Percentiles rank a stretch among this genome's conserved stretches.
phyloP scores from a whole-genome alignment of 129 eudicot species.

The Tagetes erecta region DNA sequence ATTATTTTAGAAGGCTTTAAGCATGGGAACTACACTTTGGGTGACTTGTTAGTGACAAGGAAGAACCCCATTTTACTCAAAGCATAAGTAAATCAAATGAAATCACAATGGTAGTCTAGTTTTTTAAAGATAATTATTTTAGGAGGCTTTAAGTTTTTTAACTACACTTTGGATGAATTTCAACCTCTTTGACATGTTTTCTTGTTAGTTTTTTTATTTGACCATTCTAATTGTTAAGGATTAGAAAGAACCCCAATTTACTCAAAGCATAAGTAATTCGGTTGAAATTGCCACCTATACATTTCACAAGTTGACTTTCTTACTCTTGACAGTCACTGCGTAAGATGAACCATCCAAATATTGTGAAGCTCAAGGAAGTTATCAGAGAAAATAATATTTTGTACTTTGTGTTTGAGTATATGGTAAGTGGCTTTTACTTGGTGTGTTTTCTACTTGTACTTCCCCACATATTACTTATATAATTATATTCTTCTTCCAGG shows the following conservation, averaged over 20 bases:
- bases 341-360: constrained; percentile 85
- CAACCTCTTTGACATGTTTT: neutral
- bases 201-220: neutral
- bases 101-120: neutral
- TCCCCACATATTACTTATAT: neutral
- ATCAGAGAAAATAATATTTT: constrained; percentile 70
- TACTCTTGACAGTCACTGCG: constrained; percentile 64
- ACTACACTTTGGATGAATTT: neutral
- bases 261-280: neutral
- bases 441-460: constrained; percentile 9
- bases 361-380: constrained; percentile 94
- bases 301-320: constrained; percentile 12
- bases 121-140: neutral
- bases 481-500: constrained; percentile 38
- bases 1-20: neutral
- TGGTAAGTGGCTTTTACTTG: constrained; percentile 46
- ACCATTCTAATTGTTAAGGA: neutral
- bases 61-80: neutral
- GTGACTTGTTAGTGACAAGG: neutral
- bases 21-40: neutral
- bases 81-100: neutral
- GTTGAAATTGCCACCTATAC: neutral
- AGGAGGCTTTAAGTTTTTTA: neutral
- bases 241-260: neutral
- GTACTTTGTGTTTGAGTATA: constrained; percentile 87